A percentile compares a stretch with the other conserved stretches of the same genome.
phyloP scores from a whole-genome alignment of 2,329 filamentous ascomycete species.

The Rhytidhysteron rufulum region DNA sequence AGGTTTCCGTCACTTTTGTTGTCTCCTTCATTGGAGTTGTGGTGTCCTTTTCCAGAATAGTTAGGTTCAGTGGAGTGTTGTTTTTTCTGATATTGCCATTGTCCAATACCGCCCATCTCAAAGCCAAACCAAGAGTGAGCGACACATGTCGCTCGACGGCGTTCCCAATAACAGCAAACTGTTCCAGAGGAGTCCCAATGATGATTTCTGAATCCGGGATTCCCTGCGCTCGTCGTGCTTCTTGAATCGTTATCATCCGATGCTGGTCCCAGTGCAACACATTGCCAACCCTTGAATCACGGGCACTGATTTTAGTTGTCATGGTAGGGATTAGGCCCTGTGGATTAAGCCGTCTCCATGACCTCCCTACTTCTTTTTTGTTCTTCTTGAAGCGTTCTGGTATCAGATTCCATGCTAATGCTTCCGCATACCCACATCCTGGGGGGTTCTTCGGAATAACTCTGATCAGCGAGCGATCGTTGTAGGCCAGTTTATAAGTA shows the following conservation, averaged over 20 bases:
- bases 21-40: background rate
- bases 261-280: slow-evolving; percentile 64
- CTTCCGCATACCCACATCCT: slow-evolving; percentile 21
- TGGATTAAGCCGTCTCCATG: slow-evolving; percentile 53
- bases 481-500: slow-evolving; percentile 12
- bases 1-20: background rate
- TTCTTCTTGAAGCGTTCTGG: slow-evolving; percentile 19
- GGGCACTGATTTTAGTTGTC: slow-evolving; percentile 49
- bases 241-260: slow-evolving; percentile 61
- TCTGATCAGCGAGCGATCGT: slow-evolving; percentile 46
- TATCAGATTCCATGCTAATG: slow-evolving; percentile 36
- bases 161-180: slow-evolving; percentile 70
- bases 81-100: background rate
- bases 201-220: slow-evolving; percentile 68
- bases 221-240: slow-evolving; percentile 66
- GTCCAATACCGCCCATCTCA: slow-evolving; percentile 54
- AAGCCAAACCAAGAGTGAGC: slow-evolving; percentile 60
- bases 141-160: slow-evolving; percentile 69
- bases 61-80: background rate
- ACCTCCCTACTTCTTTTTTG: slow-evolving; percentile 17
- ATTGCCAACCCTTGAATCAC: slow-evolving; percentile 55
- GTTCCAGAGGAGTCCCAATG: slow-evolving; percentile 52
- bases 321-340: slow-evolving; percentile 59
- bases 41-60: background rate
- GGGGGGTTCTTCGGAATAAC: slow-evolving; percentile 56